Evolutionary conservation across 1,284 basidiomycete genomes (phyloP), one percentile per base, ranked within the genome.

Genomic region (Pseudozyma tsukubaensis): DNA sequence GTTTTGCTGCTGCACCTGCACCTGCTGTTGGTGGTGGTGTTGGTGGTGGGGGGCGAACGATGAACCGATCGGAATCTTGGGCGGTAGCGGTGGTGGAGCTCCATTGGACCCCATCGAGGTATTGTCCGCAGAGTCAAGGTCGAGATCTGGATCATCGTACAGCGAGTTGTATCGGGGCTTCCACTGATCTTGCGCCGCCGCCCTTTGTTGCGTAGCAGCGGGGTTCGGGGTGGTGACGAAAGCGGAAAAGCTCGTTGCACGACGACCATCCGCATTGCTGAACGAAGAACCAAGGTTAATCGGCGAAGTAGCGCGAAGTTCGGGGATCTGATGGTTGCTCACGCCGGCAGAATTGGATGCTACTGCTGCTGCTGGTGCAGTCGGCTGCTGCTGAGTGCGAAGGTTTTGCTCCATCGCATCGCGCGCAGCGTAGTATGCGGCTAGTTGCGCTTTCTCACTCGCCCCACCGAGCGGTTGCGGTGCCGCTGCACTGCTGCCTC

Each of bases 371-470:
- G 49, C n/a, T 19, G 51, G 14, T 24, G 37, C 8, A 24, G 44
- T 4, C 4, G 18, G 16, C 42, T 16, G 16, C 18, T 13, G 9
- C 21, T 21, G 44, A 24, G 19, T 8, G 21, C 44, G 44, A 3
- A 62, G 44, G n/a, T 67, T 44, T 32, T 67, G 44, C 50, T 68
- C 52, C 58, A 66, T 60, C 2, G 68, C 67, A 43, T 76, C 69
- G 16, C 59, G 50, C 3, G 72, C 72, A 13, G 68, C 72, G 29
- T 76, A 76, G 44, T 76, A 76, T 10, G 72, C 72, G 1, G 68
- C 70, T 34, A 76, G 34, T 37, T 76, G 72, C 2, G 69, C 72
- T 24, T 76, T 76, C 39, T 76, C 72, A 37, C 68, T 59, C 18
- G 32, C 69, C 8, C 16, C 32, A 18, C 29, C 48, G 12, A 14